Evolutionary conservation across 768 basidiomycete genomes (phyloP), one percentile per base, ranked within the genome.

Genomic region (Mycena rebaudengoi): DNA sequence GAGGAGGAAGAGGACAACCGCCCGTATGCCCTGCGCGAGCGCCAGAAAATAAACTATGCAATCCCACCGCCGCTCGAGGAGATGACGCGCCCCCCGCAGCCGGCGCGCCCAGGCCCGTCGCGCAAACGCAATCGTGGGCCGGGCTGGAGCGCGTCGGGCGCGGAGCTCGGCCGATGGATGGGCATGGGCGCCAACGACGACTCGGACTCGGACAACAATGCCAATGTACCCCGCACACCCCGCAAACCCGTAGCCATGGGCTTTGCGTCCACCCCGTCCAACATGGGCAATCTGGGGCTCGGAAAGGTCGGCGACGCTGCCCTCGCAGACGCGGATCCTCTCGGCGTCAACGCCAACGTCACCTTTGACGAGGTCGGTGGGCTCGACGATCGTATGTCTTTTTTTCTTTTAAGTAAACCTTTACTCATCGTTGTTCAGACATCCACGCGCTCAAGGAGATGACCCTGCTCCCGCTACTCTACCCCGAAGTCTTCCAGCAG

Each of bases 351-450:
- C 69, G 86, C 89, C 68, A 94, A 93, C 66, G 92, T 99, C 8
- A 96, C 96, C 0, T 99, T 99, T 73, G 95, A 98, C 70, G 94
- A 95, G 78, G 94, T 99, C 26, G 98, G 98, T 23, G 98, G 98
- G 4, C 79, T 99, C 39, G 96, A 98, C 69, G 92, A 95, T 55
- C 97, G 95, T 96, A 70, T 73, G 89, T 83, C 23, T 32, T 51
- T 43, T 56, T 28, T 21, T 37, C 20, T 43, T 59, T 45, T 23
- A 41, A 45, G 10, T 28, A 48, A 49, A 14, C 23, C 59, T 48
- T 51, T 25, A 28, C 64, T 45, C 39, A 40, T 35, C 40, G 59
- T 40, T 64, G 39, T n/a, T 21, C 51, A 96, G 95, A 99, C 70
- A 97, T 99, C 57, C 95, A 97, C 72, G 92, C 95, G 8, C 79